phyloP scores from a whole-genome alignment of 2,329 filamentous ascomycete genomes.

The Neonectria punicea region DNA sequence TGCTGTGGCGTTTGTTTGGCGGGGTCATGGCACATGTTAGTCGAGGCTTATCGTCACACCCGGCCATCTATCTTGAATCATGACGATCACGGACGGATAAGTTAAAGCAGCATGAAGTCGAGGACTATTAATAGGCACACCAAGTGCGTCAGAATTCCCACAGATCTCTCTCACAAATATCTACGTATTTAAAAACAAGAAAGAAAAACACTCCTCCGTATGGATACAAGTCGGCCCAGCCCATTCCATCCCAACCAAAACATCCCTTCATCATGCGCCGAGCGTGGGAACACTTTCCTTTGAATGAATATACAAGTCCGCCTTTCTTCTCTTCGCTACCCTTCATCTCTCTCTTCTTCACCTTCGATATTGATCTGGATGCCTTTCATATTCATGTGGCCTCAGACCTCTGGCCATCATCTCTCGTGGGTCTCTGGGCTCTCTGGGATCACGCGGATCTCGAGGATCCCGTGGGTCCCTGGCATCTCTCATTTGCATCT shows the following conservation, averaged over 20 bases:
- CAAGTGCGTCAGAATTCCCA: conserved; percentile 9
- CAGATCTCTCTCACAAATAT: conserved; percentile 11
- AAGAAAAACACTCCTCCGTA: conserved; percentile 11
- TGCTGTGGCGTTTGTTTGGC: conserved; percentile 3
- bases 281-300: conserved; percentile 18
- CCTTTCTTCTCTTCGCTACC: background rate
- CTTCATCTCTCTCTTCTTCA: conserved; percentile 36
- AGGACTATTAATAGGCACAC: background rate
- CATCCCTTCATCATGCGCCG: conserved; percentile 20
- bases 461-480: conserved; percentile 48
- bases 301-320: conserved; percentile 23
- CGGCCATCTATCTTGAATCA: background rate
- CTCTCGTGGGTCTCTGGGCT: conserved; percentile 52
- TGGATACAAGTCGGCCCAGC: conserved; percentile 16
- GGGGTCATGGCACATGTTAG: conserved; percentile 8
- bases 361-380: conserved; percentile 57
- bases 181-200: conserved; percentile 13
- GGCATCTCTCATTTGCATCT: conserved; percentile 50
- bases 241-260: conserved; percentile 8
- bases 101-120: background rate
- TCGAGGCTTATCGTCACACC: background rate
- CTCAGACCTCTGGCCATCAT: conserved; percentile 56
- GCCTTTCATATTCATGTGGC: conserved; percentile 59
- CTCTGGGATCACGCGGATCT: conserved; percentile 39
- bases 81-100: background rate